phyloP scores from a whole-genome alignment of 2,329 filamentous ascomycete genomes.

The Fusarium sp. region DNA sequence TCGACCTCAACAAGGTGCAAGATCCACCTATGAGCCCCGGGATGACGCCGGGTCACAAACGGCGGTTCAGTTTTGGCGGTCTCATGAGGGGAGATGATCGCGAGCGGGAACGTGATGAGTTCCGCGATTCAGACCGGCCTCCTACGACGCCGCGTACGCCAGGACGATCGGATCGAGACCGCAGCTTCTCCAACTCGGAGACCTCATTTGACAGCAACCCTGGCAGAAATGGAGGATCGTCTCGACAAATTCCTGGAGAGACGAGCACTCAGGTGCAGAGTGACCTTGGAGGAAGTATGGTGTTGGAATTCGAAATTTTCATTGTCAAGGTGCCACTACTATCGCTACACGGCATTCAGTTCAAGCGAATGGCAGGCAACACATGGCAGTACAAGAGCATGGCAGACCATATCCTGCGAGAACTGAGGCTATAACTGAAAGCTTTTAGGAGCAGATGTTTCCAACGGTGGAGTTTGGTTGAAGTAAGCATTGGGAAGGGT shows the following conservation, averaged over 20 bases:
- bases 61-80: slow-evolving; percentile 87
- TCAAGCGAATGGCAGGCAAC: slow-evolving; percentile 94
- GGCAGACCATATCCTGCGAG: slow-evolving; percentile 93
- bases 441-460: slow-evolving; percentile 5
- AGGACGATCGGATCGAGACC: slow-evolving; percentile 67
- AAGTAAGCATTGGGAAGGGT: slow-evolving; percentile 19
- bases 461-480: slow-evolving; percentile 18
- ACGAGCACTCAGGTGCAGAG: slow-evolving; percentile 93
- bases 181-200: slow-evolving; percentile 88
- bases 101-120: slow-evolving; percentile 78
- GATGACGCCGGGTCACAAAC: slow-evolving; percentile 70
- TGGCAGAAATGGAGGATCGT: slow-evolving; percentile 63
- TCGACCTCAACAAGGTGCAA: slow-evolving; percentile 81
- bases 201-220: slow-evolving; percentile 81
- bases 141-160: slow-evolving; percentile 59
- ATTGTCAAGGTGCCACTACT: slow-evolving; percentile 97
- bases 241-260: slow-evolving; percentile 78
- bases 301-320: slow-evolving; percentile 92
- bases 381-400: slow-evolving; percentile 99
- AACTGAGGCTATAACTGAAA: slow-evolving; percentile 77
- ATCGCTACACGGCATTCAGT: slow-evolving; percentile 94
- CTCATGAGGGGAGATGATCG: slow-evolving; percentile 68
- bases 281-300: slow-evolving; percentile 86
- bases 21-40: slow-evolving; percentile 72
- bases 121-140: slow-evolving; percentile 67